Evolutionary conservation across 148 eudicot genomes (phyloP).

Genomic region (Rhododendron henanense): DNA sequence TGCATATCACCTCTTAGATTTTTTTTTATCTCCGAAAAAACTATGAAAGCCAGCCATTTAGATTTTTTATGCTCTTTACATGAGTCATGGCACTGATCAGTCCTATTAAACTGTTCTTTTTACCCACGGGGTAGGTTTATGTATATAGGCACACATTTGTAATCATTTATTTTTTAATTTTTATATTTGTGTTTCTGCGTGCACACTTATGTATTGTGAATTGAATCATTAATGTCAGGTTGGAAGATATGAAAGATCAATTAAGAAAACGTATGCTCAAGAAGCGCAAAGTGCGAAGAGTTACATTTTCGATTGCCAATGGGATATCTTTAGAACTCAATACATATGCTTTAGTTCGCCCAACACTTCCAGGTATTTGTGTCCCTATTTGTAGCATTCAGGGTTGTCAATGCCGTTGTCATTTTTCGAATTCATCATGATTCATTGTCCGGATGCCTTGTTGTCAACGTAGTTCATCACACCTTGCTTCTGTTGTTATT

Average conservation of each 20-base stretch:
- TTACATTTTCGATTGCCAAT: conserved; percentile 60
- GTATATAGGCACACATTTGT: neutral
- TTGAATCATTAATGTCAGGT: conserved; percentile 30
- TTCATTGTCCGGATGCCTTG: neutral
- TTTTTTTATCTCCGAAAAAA: neutral
- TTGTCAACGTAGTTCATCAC: conserved; percentile 6
- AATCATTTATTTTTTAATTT: neutral
- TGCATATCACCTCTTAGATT: neutral
- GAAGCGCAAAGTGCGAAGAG: conserved; percentile 88
- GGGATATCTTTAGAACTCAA: conserved; percentile 79
- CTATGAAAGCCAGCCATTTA: neutral
- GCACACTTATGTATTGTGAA: neutral
- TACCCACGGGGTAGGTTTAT: neutral
- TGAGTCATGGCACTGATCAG: neutral
- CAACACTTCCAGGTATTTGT: conserved; percentile 72
- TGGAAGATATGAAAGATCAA: conserved; percentile 79
- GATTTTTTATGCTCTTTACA: neutral
- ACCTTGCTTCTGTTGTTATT: conserved; percentile 17
- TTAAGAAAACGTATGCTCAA: conserved; percentile 81
- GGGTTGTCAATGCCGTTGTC: neutral
- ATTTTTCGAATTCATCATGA: neutral
- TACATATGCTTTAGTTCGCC: conserved; percentile 91
- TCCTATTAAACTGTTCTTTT: neutral
- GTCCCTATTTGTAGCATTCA: neutral
- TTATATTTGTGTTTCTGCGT: neutral